Evolutionary conservation across 345 rosid genomes (phyloP), one percentile per base, ranked within the genome.

Genomic region (Raphanus raphanistrum): DNA sequence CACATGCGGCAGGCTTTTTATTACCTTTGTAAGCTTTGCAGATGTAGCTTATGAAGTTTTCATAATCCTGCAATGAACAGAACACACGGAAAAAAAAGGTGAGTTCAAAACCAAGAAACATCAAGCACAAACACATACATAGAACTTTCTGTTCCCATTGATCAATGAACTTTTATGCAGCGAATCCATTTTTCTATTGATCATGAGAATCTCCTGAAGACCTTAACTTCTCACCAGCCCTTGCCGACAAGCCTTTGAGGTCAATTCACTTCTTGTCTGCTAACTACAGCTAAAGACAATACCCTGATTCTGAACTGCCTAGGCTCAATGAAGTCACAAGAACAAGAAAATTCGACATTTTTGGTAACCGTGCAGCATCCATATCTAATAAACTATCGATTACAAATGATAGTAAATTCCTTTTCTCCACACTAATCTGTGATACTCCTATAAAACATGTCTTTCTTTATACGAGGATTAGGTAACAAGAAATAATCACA

Each of bases 1-100:
- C 77, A 81, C 97, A 94, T 61, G 91, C 90, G 52, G 79, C 69
- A 0, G 86, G 91, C 6, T 64, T 52, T 41, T 79, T 35, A 52
- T 73, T 79, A 45, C 92, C 91, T 35, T 84, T 80, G 72, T 92
- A 94, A 48, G 91, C 95, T 76, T 86, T 81, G 81, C 98, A 94
- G 80, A 94, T 83, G 84, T 89, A 94, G 84, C 85, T 88, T 81
- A 89, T 59, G 76, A 83, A 87, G 81, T 90, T 84, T 68, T 87
- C 94, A 31, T 94, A 92, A 77, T 92, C 97, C 98, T 90, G 80
- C 60, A 72, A 35, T 7, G 63, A 66, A 21, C 21, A 21, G 21
- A 21, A 28, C 32, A 63, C 8, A 45, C 25, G 12, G 8, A 31
- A 3, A 16, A 28, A 8, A 28, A 10, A 63, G 27, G 11, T 31